Conservation (phyloP, 345 rosid genomes). For the Gossypium raimondii region DNA sequence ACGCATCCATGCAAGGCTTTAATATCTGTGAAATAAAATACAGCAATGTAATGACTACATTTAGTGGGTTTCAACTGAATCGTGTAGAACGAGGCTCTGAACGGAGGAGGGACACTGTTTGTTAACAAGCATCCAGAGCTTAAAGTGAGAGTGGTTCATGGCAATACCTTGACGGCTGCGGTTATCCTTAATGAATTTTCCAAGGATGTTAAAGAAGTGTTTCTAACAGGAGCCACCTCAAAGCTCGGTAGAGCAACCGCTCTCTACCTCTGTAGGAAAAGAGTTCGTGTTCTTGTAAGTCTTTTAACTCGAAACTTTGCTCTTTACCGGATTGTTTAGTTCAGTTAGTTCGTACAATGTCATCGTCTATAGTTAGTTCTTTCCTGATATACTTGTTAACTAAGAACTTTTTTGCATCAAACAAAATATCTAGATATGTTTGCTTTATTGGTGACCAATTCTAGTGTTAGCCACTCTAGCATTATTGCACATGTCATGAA, state of each 20-base stretch:
- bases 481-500: too few relatives aligned
- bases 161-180: slow-evolving; percentile 95
- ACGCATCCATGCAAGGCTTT: too few relatives aligned
- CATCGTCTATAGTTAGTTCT: too few relatives aligned
- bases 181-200: slow-evolving; percentile 81
- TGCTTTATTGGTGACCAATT: not conserved
- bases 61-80: too few relatives aligned
- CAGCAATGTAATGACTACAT: too few relatives aligned
- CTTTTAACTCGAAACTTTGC: not conserved
- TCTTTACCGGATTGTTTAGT: not conserved
- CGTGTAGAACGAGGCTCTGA: slow-evolving; percentile 79
- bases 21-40: too few relatives aligned
- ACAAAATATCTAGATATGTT: not conserved
- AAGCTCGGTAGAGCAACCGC: slow-evolving; percentile 97
- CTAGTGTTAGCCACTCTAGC: not conserved
- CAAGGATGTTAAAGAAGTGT: slow-evolving; percentile 70
- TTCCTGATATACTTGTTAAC: too few relatives aligned
- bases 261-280: slow-evolving; percentile 75
- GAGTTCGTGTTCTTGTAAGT: slow-evolving; percentile 85
- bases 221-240: slow-evolving; percentile 95
- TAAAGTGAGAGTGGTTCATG: slow-evolving; percentile 87
- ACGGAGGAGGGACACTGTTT: slow-evolving; percentile 92
- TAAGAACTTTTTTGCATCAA: too few relatives aligned
- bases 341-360: not conserved
- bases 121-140: slow-evolving; percentile 79